These are phyloP conservation scores for Ensete glaucum DNA, from an alignment of 176 grass and related monocot genomes.

Conservation along the genomic window DNA sequence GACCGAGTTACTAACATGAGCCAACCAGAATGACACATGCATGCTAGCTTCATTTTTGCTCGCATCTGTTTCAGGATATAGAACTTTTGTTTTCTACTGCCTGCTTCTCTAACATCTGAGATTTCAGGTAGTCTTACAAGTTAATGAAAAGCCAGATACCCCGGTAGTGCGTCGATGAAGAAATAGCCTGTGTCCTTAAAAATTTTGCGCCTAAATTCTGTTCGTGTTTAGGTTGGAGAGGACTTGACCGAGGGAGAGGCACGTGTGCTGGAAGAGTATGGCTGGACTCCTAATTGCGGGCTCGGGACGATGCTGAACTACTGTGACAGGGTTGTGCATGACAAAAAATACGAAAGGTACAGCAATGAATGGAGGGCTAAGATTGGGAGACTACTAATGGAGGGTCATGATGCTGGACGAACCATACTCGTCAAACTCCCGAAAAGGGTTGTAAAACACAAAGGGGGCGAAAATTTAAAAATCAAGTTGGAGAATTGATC, in stretches of 20 bases:
- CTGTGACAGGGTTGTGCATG: conserved; percentile 67
- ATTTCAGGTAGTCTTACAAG: no score
- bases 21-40: background rate
- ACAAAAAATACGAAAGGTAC: conserved; percentile 49
- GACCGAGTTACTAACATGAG: background rate
- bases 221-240: conserved; percentile 39
- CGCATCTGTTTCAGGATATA: no score
- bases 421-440: conserved; percentile 34
- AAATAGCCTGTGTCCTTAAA: background rate
- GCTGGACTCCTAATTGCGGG: conserved; percentile 65
- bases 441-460: conserved; percentile 17
- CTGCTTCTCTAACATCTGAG: no score
- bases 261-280: conserved; percentile 52
- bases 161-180: no score
- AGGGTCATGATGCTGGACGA: conserved; percentile 42
- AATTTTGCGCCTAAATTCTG: background rate
- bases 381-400: conserved; percentile 75
- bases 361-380: conserved; percentile 53
- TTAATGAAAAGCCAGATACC: no score
- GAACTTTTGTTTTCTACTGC: no score
- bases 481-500: background rate
- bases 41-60: background rate
- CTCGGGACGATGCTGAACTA: conserved; percentile 80
- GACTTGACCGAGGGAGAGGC: conserved; percentile 74
- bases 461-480: background rate